Percentiles rank a stretch among this genome's conserved stretches.
These are phyloP conservation scores for Suhomyces bribrorum DNA, from an alignment of 1,139 yeast genomes.

Conservation along the genomic window DNA sequence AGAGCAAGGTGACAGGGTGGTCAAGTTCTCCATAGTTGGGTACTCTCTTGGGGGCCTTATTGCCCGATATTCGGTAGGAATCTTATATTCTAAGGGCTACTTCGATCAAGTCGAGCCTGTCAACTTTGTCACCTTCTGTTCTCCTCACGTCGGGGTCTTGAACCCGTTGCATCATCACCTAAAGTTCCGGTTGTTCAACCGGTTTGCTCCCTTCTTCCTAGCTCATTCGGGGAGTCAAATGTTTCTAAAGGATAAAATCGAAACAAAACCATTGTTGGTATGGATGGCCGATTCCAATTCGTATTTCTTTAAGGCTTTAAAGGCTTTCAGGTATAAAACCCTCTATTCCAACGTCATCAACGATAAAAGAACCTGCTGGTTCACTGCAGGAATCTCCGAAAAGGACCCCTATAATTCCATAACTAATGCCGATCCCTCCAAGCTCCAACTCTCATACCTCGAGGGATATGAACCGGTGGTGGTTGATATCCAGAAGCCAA, in stretches of 20 bases:
- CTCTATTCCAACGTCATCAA: slow-evolving; percentile 76
- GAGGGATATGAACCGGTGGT: slow-evolving; percentile 55
- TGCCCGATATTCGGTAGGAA: slow-evolving; percentile 74
- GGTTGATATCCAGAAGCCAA: slow-evolving; percentile 47
- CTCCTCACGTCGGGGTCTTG: slow-evolving; percentile 80
- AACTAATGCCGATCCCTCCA: slow-evolving; percentile 39
- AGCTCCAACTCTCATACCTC: slow-evolving; percentile 46
- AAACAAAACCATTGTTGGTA: slow-evolving; percentile 51
- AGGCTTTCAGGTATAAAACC: slow-evolving; percentile 50
- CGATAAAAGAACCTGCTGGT: slow-evolving; percentile 80
- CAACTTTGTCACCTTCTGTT: slow-evolving; percentile 73
- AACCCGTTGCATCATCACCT: slow-evolving; percentile 55
- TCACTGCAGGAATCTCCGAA: slow-evolving; percentile 70
- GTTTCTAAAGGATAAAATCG: slow-evolving; percentile 55
- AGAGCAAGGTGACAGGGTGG: slow-evolving; percentile 30
- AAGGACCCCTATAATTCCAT: slow-evolving; percentile 61
- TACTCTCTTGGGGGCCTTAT: slow-evolving; percentile 85
- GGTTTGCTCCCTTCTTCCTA: slow-evolving; percentile 58
- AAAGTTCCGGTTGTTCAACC: slow-evolving; percentile 53
- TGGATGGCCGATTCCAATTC: slow-evolving; percentile 67
- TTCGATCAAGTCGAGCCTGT: slow-evolving; percentile 53
- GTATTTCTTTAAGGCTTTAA: slow-evolving; percentile 58
- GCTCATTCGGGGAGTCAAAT: slow-evolving; percentile 75
- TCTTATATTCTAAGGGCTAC: slow-evolving; percentile 53
- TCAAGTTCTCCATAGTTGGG: slow-evolving; percentile 69